A percentile compares a stretch with the other conserved stretches of the same genome.
Evolutionary conservation across 257 asterid genomes (phyloP).

Genomic region (Hygrophila difformis): DNA sequence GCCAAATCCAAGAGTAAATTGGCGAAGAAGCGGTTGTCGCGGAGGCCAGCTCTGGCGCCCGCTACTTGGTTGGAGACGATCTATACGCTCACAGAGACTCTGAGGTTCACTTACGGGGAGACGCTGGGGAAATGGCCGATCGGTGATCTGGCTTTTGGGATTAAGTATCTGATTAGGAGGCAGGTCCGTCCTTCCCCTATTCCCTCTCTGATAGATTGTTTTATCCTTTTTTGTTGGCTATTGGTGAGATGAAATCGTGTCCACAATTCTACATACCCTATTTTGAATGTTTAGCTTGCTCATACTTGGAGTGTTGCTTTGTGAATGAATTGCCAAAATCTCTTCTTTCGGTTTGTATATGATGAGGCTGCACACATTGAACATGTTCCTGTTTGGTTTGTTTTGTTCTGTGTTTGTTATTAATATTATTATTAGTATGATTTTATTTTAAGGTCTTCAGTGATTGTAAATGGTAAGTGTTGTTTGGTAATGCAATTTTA

Average conservation of each 20-base stretch:
- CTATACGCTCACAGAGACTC: slow-evolving; percentile 83
- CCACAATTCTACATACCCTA: too few species aligned
- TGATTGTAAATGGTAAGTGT: slow-evolving; percentile 1
- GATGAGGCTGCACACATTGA: too few species aligned
- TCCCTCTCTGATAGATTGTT: not conserved
- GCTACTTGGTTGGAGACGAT: slow-evolving; percentile 80
- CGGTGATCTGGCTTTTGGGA: slow-evolving; percentile 98
- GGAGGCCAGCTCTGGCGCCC: slow-evolving; percentile 92
- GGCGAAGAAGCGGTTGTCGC: slow-evolving; percentile 44
- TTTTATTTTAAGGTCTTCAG: not conserved
- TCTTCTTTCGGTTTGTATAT: too few species aligned
- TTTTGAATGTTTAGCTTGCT: too few species aligned
- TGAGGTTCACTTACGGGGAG: slow-evolving; percentile 91
- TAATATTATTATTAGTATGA: too few species aligned
- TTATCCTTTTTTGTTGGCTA: too few species aligned
- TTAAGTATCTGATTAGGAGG: slow-evolving; percentile 81
- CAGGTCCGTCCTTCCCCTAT: slow-evolving; percentile 47
- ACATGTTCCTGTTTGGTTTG: too few species aligned
- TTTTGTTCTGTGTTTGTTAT: not conserved
- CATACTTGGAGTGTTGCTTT: too few species aligned
- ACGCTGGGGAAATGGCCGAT: slow-evolving; percentile 99
- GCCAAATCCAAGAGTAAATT: slow-evolving; percentile 51
- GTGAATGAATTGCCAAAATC: too few species aligned
- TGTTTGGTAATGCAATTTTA: slow-evolving; percentile 1
- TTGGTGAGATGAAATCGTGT: too few species aligned